phyloP scores from a whole-genome alignment of 768 basidiomycete species.

The Suillus plorans region DNA sequence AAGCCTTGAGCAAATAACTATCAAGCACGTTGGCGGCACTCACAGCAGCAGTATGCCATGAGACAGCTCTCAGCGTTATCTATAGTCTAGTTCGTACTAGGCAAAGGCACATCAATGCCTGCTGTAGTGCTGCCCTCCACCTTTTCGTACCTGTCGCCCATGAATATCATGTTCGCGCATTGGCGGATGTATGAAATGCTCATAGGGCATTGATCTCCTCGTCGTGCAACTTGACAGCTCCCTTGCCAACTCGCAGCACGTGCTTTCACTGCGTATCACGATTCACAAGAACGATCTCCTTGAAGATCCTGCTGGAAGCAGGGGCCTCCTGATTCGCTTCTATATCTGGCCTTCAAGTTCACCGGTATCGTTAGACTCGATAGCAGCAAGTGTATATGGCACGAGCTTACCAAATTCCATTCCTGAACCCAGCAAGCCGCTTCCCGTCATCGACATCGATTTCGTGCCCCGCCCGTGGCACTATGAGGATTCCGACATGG shows the following conservation, averaged over 20 bases:
- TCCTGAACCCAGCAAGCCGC: conserved; percentile 32
- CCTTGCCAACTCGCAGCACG: conserved; percentile 45
- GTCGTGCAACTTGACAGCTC: conserved; percentile 38
- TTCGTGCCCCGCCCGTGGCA: conserved; percentile 31
- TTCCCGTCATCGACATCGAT: conserved; percentile 31
- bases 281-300: conserved; percentile 55
- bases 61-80: conserved; percentile 27
- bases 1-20: conserved; percentile 34
- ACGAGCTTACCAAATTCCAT: conserved; percentile 37
- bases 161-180: neutral
- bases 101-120: conserved; percentile 24
- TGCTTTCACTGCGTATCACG: conserved; percentile 42
- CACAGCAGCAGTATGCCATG: conserved; percentile 19
- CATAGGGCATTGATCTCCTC: conserved; percentile 36
- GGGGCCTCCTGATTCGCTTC: conserved; percentile 44
- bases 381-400: neutral
- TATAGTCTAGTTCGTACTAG: conserved; percentile 20
- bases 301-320: conserved; percentile 44
- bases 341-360: conserved; percentile 31
- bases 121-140: conserved; percentile 24
- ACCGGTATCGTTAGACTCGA: neutral
- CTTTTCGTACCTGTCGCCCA: conserved; percentile 25
- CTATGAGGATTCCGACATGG: conserved; percentile 30
- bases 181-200: conserved; percentile 7
- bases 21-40: conserved; percentile 10